Conservation (phyloP, 495 filamentous ascomycete species). For the Penicillium fimorum region DNA sequence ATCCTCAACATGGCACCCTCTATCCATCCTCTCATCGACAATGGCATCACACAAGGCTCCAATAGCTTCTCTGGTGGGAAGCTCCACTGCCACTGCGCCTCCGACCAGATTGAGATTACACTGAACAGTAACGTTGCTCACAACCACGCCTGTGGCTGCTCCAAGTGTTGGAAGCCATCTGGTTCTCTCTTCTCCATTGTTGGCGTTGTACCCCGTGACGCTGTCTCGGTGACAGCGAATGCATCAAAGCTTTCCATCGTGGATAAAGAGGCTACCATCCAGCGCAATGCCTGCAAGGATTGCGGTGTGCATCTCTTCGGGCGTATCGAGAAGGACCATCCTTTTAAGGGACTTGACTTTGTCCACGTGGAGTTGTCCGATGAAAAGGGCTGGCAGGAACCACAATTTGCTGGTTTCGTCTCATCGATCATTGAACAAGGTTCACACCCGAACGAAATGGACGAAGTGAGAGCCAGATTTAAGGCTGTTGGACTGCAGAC, state of each 20-base stretch:
- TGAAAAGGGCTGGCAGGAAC: constrained; percentile 59
- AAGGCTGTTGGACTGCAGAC: constrained; percentile 48
- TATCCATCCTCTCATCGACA: constrained; percentile 60
- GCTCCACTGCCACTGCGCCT: constrained; percentile 53
- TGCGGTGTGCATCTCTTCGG: constrained; percentile 59
- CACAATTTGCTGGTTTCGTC: constrained; percentile 61
- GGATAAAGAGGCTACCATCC: constrained; percentile 53
- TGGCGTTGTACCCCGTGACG: constrained; percentile 49
- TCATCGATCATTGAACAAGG: constrained; percentile 62
- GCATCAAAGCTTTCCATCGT: constrained; percentile 52
- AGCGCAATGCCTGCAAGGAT: constrained; percentile 54
- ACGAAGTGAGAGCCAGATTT: constrained; percentile 48
- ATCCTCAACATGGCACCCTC: constrained; percentile 33
- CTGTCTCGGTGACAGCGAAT: constrained; percentile 49
- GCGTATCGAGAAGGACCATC: constrained; percentile 58
- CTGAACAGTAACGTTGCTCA: constrained; percentile 54
- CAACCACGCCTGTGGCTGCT: constrained; percentile 66
- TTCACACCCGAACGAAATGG: constrained; percentile 51
- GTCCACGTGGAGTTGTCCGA: constrained; percentile 58
- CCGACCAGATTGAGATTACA: constrained; percentile 49
- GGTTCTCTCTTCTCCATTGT: constrained; percentile 60
- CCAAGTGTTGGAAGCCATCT: constrained; percentile 61
- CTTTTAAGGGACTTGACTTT: constrained; percentile 62
- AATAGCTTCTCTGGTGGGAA: constrained; percentile 51
- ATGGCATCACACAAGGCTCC: constrained; percentile 48